Evolutionary conservation across 2,329 filamentous ascomycete genomes (phyloP).

Genomic region (Fusarium anthophilum): DNA sequence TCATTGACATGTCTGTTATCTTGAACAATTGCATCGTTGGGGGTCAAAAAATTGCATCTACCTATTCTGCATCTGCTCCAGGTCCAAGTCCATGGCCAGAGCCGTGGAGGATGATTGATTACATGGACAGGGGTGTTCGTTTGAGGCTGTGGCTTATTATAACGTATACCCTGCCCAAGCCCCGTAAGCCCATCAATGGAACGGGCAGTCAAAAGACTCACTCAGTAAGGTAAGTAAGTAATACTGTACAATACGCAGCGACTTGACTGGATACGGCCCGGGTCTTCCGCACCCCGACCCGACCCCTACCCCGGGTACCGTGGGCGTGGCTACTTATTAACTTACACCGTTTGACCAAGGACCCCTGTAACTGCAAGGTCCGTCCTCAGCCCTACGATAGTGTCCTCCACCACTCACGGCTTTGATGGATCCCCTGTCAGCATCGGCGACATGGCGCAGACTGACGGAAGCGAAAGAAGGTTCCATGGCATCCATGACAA

Average conservation of each 20-base stretch:
- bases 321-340: conserved; percentile 8
- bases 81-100: conserved; percentile 1
- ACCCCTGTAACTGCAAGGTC: conserved; percentile 30
- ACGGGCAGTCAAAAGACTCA: neutral
- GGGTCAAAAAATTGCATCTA: neutral
- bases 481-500: conserved; percentile 10
- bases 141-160: conserved; percentile 38
- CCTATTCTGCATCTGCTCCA: neutral
- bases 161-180: conserved; percentile 23
- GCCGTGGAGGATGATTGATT: conserved; percentile 9
- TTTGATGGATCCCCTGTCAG: conserved; percentile 31
- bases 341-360: conserved; percentile 7
- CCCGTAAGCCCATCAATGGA: conserved; percentile 23
- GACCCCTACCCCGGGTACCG: neutral
- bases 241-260: conserved; percentile 19
- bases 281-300: conserved; percentile 23
- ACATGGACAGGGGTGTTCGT: conserved; percentile 18
- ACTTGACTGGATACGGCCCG: conserved; percentile 23
- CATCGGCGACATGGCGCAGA: conserved; percentile 38
- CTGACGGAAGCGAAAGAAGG: conserved; percentile 21
- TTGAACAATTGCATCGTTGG: neutral
- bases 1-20: neutral
- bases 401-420: conserved; percentile 28
- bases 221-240: neutral
- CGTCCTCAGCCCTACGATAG: conserved; percentile 34